Evolutionary conservation across 176 grass and related monocot genomes (phyloP).

Genomic region (Oryza longistaminata): DNA sequence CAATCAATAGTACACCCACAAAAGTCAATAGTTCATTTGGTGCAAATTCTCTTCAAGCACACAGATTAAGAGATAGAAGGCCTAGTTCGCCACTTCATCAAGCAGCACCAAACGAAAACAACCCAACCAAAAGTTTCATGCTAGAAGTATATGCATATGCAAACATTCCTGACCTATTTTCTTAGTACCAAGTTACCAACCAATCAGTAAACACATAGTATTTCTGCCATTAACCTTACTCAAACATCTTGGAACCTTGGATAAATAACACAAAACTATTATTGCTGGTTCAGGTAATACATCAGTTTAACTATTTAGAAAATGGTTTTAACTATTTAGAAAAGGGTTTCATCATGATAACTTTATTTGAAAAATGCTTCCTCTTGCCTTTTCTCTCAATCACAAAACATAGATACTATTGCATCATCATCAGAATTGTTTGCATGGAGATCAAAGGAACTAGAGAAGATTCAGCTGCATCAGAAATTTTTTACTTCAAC

Average conservation of each 20-base stretch:
- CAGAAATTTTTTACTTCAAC: background rate
- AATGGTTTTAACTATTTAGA: background rate
- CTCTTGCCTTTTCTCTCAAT: background rate
- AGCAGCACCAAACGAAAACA: background rate
- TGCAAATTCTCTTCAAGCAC: background rate
- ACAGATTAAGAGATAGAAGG: background rate
- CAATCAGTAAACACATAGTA: constrained; percentile 18
- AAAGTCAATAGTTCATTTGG: background rate
- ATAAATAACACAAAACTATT: constrained; percentile 15
- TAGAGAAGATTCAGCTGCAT: background rate
- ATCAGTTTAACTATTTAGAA: background rate
- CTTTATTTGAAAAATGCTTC: background rate
- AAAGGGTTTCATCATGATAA: background rate
- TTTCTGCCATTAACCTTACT: constrained; percentile 5
- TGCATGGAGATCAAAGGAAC: constrained; percentile 16
- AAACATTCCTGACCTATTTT: constrained; percentile 18
- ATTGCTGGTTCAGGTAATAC: constrained; percentile 3
- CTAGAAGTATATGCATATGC: background rate
- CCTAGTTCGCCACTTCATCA: background rate
- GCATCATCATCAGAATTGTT: background rate
- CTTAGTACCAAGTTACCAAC: background rate
- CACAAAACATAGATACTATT: constrained; percentile 9
- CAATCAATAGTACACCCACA: background rate
- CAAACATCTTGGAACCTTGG: background rate
- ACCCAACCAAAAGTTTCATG: background rate